phyloP scores from a whole-genome alignment of 129 eudicot species.

The Heracleum sosnowskyi region DNA sequence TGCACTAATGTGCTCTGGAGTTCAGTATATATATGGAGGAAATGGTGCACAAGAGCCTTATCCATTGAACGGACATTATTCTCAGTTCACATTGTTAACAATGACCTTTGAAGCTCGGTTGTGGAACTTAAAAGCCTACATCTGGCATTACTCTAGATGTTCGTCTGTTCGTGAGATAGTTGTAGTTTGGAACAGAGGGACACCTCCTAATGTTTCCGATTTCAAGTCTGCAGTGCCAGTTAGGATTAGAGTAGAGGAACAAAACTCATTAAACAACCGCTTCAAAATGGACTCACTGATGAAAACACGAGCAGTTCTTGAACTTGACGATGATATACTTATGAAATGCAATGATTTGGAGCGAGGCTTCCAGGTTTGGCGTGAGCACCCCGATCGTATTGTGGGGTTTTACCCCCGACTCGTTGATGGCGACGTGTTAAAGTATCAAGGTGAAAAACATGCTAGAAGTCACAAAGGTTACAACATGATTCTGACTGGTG shows the following conservation, averaged over 20 bases:
- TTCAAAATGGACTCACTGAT: slow-evolving; percentile 49
- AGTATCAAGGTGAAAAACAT: slow-evolving; percentile 69
- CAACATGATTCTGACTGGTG: slow-evolving; percentile 82
- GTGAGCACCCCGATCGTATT: slow-evolving; percentile 61
- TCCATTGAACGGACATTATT: slow-evolving; percentile 41
- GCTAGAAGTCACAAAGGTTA: slow-evolving; percentile 68
- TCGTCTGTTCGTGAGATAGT: slow-evolving; percentile 79
- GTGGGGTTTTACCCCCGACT: slow-evolving; percentile 92
- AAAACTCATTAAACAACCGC: slow-evolving; percentile 80
- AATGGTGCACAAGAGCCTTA: slow-evolving; percentile 72
- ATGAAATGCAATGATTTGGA: slow-evolving; percentile 82
- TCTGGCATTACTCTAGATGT: slow-evolving; percentile 75
- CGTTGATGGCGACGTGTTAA: slow-evolving; percentile 36
- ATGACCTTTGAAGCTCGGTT: slow-evolving; percentile 89
- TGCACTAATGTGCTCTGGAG: slow-evolving; percentile 43
- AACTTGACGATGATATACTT: slow-evolving; percentile 88
- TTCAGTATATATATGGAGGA: slow-evolving; percentile 56
- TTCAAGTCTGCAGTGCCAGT: slow-evolving; percentile 69
- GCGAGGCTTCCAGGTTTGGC: slow-evolving; percentile 78
- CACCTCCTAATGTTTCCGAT: slow-evolving; percentile 38
- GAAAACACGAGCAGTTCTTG: slow-evolving; percentile 64
- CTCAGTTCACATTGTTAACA: slow-evolving; percentile 71
- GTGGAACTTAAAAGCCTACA: slow-evolving; percentile 75
- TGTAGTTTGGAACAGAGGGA: slow-evolving; percentile 87
- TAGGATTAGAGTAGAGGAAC: slow-evolving; percentile 54